phyloP scores from a whole-genome alignment of 345 rosid genomes.

The Citrus mangshanensis region DNA sequence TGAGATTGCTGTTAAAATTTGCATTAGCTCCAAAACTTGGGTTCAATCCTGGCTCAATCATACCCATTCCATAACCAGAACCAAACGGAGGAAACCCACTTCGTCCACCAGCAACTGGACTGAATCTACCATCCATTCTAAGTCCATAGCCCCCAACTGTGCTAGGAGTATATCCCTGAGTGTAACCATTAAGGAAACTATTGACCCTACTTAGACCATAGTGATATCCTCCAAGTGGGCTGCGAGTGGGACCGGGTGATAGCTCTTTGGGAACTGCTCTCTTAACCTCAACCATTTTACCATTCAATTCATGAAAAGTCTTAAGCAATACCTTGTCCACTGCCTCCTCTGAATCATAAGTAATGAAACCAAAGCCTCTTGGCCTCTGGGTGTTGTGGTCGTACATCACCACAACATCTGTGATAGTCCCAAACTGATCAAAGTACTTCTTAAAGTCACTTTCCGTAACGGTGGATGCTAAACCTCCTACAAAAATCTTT shows the following conservation, averaged over 20 bases:
- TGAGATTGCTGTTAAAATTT: slow-evolving; percentile 49
- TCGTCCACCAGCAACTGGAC: slow-evolving; percentile 53
- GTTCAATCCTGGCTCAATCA: slow-evolving; percentile 57
- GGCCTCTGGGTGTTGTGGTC: slow-evolving; percentile 87
- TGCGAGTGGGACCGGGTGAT: slow-evolving; percentile 72
- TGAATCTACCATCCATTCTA: slow-evolving; percentile 64
- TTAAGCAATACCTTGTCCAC: slow-evolving; percentile 62
- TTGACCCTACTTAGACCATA: slow-evolving; percentile 55
- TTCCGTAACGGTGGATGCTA: slow-evolving; percentile 78
- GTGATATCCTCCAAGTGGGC: slow-evolving; percentile 66
- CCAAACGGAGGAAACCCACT: slow-evolving; percentile 62
- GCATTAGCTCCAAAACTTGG: slow-evolving; percentile 46
- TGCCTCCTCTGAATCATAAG: slow-evolving; percentile 75
- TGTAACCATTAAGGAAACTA: slow-evolving; percentile 62
- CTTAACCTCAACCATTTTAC: slow-evolving; percentile 79
- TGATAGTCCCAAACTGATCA: slow-evolving; percentile 74
- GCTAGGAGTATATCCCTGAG: slow-evolving; percentile 58
- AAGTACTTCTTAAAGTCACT: slow-evolving; percentile 69
- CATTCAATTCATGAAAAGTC: slow-evolving; percentile 75
- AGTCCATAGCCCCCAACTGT: slow-evolving; percentile 62
- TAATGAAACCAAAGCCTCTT: slow-evolving; percentile 75
- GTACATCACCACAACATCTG: slow-evolving; percentile 81
- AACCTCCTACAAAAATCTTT: slow-evolving; percentile 81
- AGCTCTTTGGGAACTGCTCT: slow-evolving; percentile 80
- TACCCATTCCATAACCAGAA: slow-evolving; percentile 56